Percentiles rank a stretch among this genome's conserved stretches.
Conservation (phyloP, 768 basidiomycete species). For the Lentinula detonsa region DNA sequence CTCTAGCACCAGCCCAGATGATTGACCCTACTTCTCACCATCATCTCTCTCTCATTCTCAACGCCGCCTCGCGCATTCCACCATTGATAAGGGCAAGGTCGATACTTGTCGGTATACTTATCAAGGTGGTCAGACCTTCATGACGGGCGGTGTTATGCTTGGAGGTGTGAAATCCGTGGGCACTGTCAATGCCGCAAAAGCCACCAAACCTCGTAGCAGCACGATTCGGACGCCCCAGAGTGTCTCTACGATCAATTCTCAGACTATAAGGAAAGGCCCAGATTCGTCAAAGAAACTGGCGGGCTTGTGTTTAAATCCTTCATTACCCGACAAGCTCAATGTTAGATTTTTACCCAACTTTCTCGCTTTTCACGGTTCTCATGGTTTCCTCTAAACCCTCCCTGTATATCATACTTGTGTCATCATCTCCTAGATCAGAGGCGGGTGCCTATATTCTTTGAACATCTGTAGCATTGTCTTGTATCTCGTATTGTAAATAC, state of each 20-base stretch:
- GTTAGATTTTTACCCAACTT: too few species aligned
- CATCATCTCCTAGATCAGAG: background rate
- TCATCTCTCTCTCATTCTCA: background rate
- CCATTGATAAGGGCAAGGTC: slow-evolving; percentile 1
- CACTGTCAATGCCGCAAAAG: background rate
- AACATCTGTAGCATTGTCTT: background rate
- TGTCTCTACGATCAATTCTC: background rate
- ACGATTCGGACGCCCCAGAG: background rate
- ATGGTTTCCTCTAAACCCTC: background rate
- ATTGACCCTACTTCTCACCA: background rate
- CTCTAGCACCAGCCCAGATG: too few species aligned
- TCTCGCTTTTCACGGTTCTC: too few species aligned
- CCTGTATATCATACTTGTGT: background rate
- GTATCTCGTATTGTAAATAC: background rate
- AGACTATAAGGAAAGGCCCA: background rate
- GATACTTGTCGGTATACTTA: background rate
- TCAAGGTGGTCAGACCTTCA: slow-evolving; percentile 5
- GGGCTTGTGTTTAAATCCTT: background rate
- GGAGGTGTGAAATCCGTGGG: background rate
- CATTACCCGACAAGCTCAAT: background rate
- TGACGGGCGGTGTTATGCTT: slow-evolving; percentile 6
- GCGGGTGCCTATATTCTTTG: background rate
- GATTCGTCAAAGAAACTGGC: background rate
- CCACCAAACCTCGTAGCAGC: background rate
- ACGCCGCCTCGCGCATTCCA: background rate